These are phyloP conservation scores for Xylaria grammica DNA, from an alignment of 495 filamentous ascomycete species.

Conservation along the genomic window DNA sequence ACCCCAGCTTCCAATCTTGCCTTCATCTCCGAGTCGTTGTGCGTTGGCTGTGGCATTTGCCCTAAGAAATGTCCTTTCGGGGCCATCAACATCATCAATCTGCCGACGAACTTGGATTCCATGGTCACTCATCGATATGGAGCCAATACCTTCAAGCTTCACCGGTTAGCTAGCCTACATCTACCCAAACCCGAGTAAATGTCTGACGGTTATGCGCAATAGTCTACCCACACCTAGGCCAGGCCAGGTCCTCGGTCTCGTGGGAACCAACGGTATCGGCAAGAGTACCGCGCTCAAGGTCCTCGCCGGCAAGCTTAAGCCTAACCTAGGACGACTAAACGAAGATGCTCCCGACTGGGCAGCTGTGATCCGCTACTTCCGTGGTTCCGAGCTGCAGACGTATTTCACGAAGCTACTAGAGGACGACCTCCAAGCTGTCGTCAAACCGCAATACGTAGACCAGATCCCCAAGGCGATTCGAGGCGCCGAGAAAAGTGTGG, in stretches of 20 bases:
- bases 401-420: conserved; percentile 99
- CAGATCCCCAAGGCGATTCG: conserved; percentile 93
- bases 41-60: conserved; percentile 99
- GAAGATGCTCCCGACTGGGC: conserved; percentile 99
- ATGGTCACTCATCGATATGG: conserved; percentile 98
- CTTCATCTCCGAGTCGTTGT: conserved; percentile 94
- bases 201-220: too few relatives aligned
- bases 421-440: conserved; percentile 93
- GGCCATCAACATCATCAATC: conserved; percentile 98
- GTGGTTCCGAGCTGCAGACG: conserved; percentile 95
- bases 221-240: conserved; percentile 92
- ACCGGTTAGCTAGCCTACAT: too few relatives aligned
- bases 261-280: conserved; percentile 99
- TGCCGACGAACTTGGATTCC: conserved; percentile 97
- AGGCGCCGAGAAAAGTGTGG: conserved; percentile 74
- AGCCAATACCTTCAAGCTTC: conserved; percentile 99
- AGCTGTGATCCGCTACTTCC: conserved; percentile 96
- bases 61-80: conserved; percentile 99
- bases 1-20: conserved; percentile 88
- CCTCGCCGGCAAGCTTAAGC: conserved; percentile 96
- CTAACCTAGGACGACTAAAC: conserved; percentile 91
- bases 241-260: conserved; percentile 96
- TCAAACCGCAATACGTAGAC: conserved; percentile 98
- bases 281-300: conserved; percentile 99
- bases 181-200: too few relatives aligned